phyloP scores from a whole-genome alignment of 768 basidiomycete species.

The Russula vinacea region DNA sequence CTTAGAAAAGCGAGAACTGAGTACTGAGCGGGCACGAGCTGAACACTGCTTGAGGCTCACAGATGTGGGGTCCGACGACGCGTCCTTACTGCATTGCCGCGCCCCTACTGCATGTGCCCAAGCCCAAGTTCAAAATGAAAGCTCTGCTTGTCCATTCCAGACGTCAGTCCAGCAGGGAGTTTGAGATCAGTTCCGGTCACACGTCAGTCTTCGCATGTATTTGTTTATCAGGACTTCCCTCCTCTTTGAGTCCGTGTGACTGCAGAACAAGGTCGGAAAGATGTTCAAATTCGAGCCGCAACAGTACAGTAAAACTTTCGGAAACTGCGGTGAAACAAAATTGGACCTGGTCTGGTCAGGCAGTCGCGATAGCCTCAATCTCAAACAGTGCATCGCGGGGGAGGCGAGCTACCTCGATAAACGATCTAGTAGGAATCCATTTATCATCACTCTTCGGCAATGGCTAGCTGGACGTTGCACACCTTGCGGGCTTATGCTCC shows the following conservation, averaged over 20 bases:
- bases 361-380: slow-evolving; percentile 80
- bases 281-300: neutral
- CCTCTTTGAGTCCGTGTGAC: neutral
- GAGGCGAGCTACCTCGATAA: slow-evolving; percentile 84
- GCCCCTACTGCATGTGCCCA: too few species aligned
- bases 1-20: neutral
- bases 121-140: too few species aligned
- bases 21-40: neutral
- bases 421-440: slow-evolving; percentile 42
- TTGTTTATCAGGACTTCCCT: neutral
- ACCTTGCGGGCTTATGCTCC: slow-evolving; percentile 84
- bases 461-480: neutral
- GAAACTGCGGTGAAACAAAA: neutral
- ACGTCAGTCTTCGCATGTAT: too few species aligned
- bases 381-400: slow-evolving; percentile 92
- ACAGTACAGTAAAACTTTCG: neutral
- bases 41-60: neutral
- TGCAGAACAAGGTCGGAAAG: neutral
- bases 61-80: neutral
- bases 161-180: too few species aligned
- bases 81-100: neutral
- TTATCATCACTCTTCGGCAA: neutral
- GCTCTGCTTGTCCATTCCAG: too few species aligned
- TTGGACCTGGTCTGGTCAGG: neutral
- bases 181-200: neutral